Evolutionary conservation across 116 monocot species (phyloP), one percentile per base, ranked within the genome.

Genomic region (Dioscorea cayenensis): DNA sequence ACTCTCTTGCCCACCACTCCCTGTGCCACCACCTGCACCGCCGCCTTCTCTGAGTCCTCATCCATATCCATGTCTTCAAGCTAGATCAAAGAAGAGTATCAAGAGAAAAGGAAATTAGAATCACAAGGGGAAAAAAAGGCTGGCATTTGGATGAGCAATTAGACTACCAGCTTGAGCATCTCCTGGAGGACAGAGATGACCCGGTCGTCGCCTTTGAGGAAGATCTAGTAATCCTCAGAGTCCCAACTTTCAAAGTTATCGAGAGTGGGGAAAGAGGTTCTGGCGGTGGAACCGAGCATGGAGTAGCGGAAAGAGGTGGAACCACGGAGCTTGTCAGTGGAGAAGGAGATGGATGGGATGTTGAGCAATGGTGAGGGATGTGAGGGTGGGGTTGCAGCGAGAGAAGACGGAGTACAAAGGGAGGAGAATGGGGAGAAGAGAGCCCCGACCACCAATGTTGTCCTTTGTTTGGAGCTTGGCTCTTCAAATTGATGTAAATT

Each of bases 1-100:
- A 97, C 90, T 69, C 96, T 74, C 79, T 97, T 92, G 63, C 96
- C 88, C 19, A 97, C 92, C 16, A 92, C 92, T 17, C 96, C 96
- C 48, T 97, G 96, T 4, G 92, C 96, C 5, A 82, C 92, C 20
- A 97, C 64, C 83, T 92, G 88, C 65, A 97, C 84, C 11, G 96
- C 96, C 36, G 83, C 82, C 7, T 72, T 78, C 81, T 92, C 92
- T 51, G 88, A 86, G 20, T 75, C 77, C 28, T 77, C 86, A 58
- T 90, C 88, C 90, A 90, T 75, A 6, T 92, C 92, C 96, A 92
- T 88, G 78, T 88, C 96, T 73, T 88, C 92, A 67, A 97, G 72
- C 92, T 97, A 51, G 61, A 8, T 0, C 64, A 72, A 20, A 25
- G 37, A 11, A 3, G 25, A 62, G 6, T 62, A 5, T 27, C 22